Conservation (phyloP, 1,139 yeast genomes). For the Pneumocystis canis region DNA sequence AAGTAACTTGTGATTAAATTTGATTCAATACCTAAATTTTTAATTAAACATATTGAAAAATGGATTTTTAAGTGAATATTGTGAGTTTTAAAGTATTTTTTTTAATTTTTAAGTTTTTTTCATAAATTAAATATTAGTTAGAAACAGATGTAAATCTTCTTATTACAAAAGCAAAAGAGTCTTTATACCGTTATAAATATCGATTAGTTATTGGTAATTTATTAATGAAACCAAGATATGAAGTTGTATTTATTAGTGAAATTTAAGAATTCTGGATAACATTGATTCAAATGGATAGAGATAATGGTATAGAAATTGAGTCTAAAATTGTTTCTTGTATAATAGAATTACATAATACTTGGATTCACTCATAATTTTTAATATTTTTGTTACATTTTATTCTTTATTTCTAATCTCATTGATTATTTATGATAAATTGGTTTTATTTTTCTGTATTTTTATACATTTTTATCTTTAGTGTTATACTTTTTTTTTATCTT, state of each 20-base stretch:
- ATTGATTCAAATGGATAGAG: slow-evolving; percentile 31
- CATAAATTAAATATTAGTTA: too few species aligned
- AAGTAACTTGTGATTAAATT: slow-evolving; percentile 68
- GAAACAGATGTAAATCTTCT: slow-evolving; percentile 72
- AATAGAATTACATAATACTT: slow-evolving; percentile 41
- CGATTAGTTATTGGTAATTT: slow-evolving; percentile 91
- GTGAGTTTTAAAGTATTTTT: slow-evolving; percentile 53
- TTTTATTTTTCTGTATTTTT: neutral
- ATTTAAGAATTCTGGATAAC: slow-evolving; percentile 37
- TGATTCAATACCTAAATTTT: slow-evolving; percentile 92
- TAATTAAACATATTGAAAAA: slow-evolving; percentile 69
- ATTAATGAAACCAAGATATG: slow-evolving; percentile 72
- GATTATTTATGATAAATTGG: neutral
- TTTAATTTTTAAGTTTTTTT: too few species aligned
- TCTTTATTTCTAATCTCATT: neutral
- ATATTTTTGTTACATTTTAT: neutral
- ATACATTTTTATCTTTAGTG: neutral
- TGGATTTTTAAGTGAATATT: slow-evolving; percentile 95
- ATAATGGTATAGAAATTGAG: slow-evolving; percentile 46
- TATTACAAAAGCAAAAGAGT: slow-evolving; percentile 59
- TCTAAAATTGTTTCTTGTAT: slow-evolving; percentile 64
- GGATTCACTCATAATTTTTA: slow-evolving; percentile 31
- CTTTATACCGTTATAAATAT: slow-evolving; percentile 73
- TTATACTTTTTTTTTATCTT: neutral
- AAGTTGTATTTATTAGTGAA: slow-evolving; percentile 71